Conservation (phyloP, 2,329 filamentous ascomycete species). For the Sporothrix globosa region DNA sequence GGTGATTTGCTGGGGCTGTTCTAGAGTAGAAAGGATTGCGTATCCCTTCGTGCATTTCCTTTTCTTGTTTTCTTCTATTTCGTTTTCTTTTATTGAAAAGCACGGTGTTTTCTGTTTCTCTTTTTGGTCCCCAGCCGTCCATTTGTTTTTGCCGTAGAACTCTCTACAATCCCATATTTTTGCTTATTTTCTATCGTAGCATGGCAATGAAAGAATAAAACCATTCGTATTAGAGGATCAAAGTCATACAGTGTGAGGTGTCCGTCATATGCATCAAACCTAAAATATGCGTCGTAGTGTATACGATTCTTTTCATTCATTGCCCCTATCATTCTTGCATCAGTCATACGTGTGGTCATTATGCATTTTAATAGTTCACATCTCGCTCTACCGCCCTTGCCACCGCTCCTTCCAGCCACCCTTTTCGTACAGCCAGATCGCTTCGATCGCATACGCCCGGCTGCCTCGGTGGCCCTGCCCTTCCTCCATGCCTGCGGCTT, state of each 20-base stretch:
- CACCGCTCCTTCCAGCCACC: conserved; percentile 70
- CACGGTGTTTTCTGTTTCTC: conserved; percentile 20
- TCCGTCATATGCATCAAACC: too few relatives aligned
- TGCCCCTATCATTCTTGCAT: neutral
- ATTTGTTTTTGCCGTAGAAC: conserved; percentile 12
- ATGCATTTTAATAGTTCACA: neutral
- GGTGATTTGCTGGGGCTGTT: conserved; percentile 66
- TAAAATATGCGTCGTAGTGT: neutral
- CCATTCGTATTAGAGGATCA: neutral
- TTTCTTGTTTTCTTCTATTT: neutral
- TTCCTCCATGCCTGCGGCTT: conserved; percentile 69
- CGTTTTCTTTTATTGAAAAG: conserved; percentile 18
- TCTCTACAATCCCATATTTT: neutral
- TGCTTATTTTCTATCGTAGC: conserved; percentile 8
- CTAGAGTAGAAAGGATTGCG: conserved; percentile 41
- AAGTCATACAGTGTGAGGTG: neutral
- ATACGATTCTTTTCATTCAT: neutral
- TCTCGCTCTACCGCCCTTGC: conserved; percentile 48
- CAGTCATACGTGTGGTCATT: neutral
- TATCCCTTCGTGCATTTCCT: neutral
- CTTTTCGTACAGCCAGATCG: conserved; percentile 78
- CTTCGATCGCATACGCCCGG: conserved; percentile 82
- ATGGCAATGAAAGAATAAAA: conserved; percentile 24
- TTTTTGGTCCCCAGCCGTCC: neutral
- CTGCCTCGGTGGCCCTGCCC: conserved; percentile 76